Conservation (phyloP, 208 protist species). For the Leishmania guyanensis region DNA sequence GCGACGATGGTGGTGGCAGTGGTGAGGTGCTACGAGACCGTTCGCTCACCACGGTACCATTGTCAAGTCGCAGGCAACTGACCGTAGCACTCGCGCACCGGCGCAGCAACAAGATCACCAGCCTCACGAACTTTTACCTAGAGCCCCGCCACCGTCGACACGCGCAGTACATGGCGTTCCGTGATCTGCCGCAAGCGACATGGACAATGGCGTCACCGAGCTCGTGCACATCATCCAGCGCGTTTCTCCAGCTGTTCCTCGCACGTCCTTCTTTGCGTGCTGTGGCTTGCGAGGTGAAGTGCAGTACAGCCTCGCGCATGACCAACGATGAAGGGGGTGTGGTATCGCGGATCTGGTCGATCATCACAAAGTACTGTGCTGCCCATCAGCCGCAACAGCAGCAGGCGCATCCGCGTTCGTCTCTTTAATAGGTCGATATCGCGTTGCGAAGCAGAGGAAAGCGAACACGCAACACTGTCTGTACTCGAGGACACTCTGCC, state of each 20-base stretch:
- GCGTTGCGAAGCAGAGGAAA: neutral
- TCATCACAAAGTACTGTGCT: neutral
- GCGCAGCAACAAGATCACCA: neutral
- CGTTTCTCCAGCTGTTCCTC: conserved; percentile 1
- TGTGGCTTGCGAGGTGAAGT: neutral
- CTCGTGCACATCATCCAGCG: neutral
- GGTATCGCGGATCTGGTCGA: neutral
- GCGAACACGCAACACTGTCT: neutral
- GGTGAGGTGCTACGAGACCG: neutral
- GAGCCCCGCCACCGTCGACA: conserved; percentile 1
- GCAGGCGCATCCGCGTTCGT: neutral
- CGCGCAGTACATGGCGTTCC: neutral
- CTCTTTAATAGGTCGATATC: neutral
- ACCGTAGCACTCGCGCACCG: neutral
- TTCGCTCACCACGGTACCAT: neutral
- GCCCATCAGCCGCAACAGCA: neutral
- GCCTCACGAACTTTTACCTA: neutral
- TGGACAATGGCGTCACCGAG: neutral
- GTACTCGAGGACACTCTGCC: neutral
- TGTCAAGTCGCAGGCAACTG: neutral
- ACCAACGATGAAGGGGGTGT: neutral
- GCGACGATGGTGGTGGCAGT: neutral
- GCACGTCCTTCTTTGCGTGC: too few species aligned
- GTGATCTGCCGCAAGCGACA: neutral
- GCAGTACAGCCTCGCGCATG: neutral